Evolutionary conservation across 176 grass and related monocot species (phyloP), one percentile per base, ranked within the genome.

Genomic region (Tuctoria greenei): DNA sequence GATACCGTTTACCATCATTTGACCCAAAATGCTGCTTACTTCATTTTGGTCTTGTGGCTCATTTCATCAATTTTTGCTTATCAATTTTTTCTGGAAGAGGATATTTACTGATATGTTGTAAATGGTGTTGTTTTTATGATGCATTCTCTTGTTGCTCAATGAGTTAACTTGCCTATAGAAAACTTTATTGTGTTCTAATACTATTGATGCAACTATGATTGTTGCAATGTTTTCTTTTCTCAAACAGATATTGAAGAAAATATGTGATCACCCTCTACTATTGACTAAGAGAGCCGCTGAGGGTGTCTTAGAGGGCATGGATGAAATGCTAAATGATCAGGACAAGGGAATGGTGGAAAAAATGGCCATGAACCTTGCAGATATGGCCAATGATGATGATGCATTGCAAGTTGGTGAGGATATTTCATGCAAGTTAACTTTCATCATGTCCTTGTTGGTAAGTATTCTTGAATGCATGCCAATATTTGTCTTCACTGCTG

Each of bases 181-280:
- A 66, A 69, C 0, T 62, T 61, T 73, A 1, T 34, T 20, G 4
- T 70, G 24, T 67, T 64, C 7, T n/a, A n/a, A 47, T 44, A 47
- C 38, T 31, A 25, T 72, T 67, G 6, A 9, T 83, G 49, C 10
- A 72, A 23, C 35, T 73, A 61, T 64, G 55, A 25, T 46, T 39
- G 18, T 5, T 74, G 58, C 46, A 56, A 10, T 73, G 10, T 52
- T 81, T 66, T 62, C 63, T 72, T 23, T 76, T 73, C 26, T 82
- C 80, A 61, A 79, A 76, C 52, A 98, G 95, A 91, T 94, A 86
- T 63, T 94, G 75, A 98, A 98, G 82, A 94, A 94, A 78, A 98
- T 94, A 85, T 98, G 91, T 61, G 84, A 98, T 75, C 95, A 98
- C 36, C 95, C 95, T 69, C 69, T 88, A 46, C 79, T 94, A 58